Evolutionary conservation across 495 filamentous ascomycete species (phyloP), one percentile per base, ranked within the genome.

Genomic region (Evernia prunastri): DNA sequence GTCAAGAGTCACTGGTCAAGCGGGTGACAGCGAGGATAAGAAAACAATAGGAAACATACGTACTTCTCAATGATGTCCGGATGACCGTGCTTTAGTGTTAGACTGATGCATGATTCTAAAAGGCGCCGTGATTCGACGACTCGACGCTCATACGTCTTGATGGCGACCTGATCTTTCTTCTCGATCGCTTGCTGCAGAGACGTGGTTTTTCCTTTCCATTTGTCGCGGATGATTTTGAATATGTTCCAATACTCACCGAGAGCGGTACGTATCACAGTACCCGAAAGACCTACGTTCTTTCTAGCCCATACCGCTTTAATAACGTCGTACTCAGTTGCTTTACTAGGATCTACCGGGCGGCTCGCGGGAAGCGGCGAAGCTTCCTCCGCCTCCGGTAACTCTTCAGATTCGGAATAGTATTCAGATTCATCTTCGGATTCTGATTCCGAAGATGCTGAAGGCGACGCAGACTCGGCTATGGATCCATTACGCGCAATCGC

Each of bases 241-340:
- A 89, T 76, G 27, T 85, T 81, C 74, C 85, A 86, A 65, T 82
- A 84, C n/a, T 80, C 78, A 47, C 77, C 76, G 29, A 89, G 71
- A 25, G 80, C 78, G 53, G 67, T 74, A n/a, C 69, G 67, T 60
- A 71, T 69, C 8, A 68, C 69, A 27, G 63, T 57, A 29, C 65
- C 51, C 20, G 69, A 66, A 25, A 71, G 62, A 13, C 61, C 60
- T n/a, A 61, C 67, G 63, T 79, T 83, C 39, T 79, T 78, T n/a
- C 83, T 80, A 17, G 74, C 81, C 86, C 87, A 89, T 23, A 89
- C 79, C 27, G 85, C 84, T 70, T 83, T 81, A 33, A 88, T 77
- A 2, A 82, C 75, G 66, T 90, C 87, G 68, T 87, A 89, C 49
- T 81, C 73, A 0, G 82, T 77, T 33, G 81, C 86, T 63, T 79